Base-by-base conservation (phyloP, 83 land plant species). In the Thuja plicata region DNA sequence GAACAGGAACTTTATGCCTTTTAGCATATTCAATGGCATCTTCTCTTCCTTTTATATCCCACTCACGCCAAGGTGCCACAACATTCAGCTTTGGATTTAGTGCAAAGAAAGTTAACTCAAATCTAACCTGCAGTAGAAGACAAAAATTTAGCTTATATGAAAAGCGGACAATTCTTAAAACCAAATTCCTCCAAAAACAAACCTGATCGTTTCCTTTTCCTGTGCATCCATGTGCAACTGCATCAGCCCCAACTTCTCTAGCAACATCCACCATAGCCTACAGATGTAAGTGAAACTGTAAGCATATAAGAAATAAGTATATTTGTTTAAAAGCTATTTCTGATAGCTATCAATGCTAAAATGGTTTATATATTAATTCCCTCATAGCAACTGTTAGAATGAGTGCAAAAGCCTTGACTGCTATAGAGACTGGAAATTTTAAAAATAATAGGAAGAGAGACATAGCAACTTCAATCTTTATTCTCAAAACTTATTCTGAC, bases 141-240 rank as follows among this genome's bases (percentile, higher is more conserved):
- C 10, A 32, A 37, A 40, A 86, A 48, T 55, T 37, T 35, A 52
- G 57, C 9, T 79, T 55, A 43, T 17, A 50, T 19, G 45, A 37
- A 90, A 76, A 76, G 34, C 35, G 3, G 4, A n/a, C 15, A 83
- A 48, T 83, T 52, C 12, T 46, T 48, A 48, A 83, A 83, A 48
- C 38, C 16, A 86, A 77, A 89, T 8, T 60, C 84, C 27, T 34
- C 38, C 46, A 52, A 35, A 83, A 12, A 88, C 77, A 30, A 86
- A 93, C 99, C 99, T 98, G 99, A 87, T 98, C 99, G 92, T 98
- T 98, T 88, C 99, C 99, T 91, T 98, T 98, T 80, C 99, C 99
- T 4, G 99, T 98, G 91, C 99, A 98, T 71, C 99, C 99, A 92
- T 98, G 99, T 38, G 99, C 88, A 83, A 98, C 98, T 88, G 99